Conservation (phyloP, 1,284 basidiomycete species). For the Ustilago bromivora region DNA sequence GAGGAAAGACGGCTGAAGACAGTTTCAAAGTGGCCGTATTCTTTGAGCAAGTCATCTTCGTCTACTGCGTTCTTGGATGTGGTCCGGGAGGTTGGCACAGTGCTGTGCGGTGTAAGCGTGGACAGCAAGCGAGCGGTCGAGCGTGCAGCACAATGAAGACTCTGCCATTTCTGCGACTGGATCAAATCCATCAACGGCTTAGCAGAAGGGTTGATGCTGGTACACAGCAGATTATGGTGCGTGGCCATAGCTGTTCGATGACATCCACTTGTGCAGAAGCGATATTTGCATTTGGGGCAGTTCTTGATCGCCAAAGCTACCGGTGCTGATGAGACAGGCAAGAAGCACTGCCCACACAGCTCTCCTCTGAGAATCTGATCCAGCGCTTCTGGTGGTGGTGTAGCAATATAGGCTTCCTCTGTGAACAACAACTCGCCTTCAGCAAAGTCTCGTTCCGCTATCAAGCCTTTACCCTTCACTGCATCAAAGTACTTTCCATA, state of each 20-base stretch:
- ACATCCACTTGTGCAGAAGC: conserved; percentile 85
- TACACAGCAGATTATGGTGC: conserved; percentile 81
- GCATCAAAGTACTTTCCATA: conserved; percentile 79
- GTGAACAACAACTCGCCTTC: conserved; percentile 84
- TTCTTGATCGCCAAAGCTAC: conserved; percentile 66
- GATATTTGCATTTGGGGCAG: conserved; percentile 70
- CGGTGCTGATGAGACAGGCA: conserved; percentile 58
- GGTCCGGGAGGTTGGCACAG: neutral
- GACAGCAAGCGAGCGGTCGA: conserved; percentile 29
- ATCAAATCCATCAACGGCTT: conserved; percentile 66
- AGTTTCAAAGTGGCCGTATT: conserved; percentile 42
- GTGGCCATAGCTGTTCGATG: conserved; percentile 74
- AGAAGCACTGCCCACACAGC: conserved; percentile 62
- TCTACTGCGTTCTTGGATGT: neutral
- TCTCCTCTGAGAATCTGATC: conserved; percentile 41
- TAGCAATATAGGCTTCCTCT: conserved; percentile 74
- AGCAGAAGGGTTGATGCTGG: conserved; percentile 79
- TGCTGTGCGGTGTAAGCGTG: conserved; percentile 14
- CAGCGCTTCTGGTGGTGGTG: conserved; percentile 56
- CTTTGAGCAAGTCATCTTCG: conserved; percentile 5
- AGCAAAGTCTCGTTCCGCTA: conserved; percentile 77
- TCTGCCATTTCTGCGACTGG: conserved; percentile 45
- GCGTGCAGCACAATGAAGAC: conserved; percentile 36
- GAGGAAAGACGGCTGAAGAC: conserved; percentile 46
- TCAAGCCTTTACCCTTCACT: conserved; percentile 84